Percentiles rank a stretch among this genome's conserved stretches.
These are phyloP conservation scores for Pyropia haitanensis DNA, from an alignment of 23 red algal species.

Conservation along the genomic window DNA sequence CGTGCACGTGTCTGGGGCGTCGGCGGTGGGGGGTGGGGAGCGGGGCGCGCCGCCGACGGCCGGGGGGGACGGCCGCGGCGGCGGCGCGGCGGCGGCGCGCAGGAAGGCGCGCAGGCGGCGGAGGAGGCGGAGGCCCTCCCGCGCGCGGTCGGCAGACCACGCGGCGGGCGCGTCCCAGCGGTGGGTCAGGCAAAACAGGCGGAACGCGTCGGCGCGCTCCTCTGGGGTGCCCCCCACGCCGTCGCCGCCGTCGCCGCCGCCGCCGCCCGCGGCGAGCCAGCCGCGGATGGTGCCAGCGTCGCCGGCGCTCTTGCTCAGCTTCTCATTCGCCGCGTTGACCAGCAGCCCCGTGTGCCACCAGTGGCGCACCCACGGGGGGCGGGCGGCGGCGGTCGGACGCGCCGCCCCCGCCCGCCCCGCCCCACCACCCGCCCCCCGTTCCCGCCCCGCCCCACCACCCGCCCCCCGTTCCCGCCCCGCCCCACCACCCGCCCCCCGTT, in stretches of 20 bases:
- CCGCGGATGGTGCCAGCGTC: conserved; percentile 79
- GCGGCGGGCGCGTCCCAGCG: conserved; percentile 52
- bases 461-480: neutral
- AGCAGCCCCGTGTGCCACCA: conserved; percentile 82
- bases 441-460: neutral
- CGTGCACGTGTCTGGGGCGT: too few relatives aligned
- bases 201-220: conserved; percentile 44
- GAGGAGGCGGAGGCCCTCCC: too few relatives aligned
- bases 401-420: neutral
- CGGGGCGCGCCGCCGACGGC: too few relatives aligned
- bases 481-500: neutral
- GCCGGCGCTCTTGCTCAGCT: conserved; percentile 93
- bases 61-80: too few relatives aligned
- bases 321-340: conserved; percentile 63
- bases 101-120: too few relatives aligned
- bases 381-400: neutral
- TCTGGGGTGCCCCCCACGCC: conserved; percentile 27
- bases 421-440: neutral
- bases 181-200: conserved; percentile 65
- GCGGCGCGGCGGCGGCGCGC: too few relatives aligned
- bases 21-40: too few relatives aligned
- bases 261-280: conserved; percentile 29
- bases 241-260: conserved; percentile 64
- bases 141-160: conserved; percentile 46
- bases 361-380: conserved; percentile 2